Percentiles rank a stretch among this genome's conserved stretches.
These are phyloP conservation scores for Cordyceps pruinosa DNA, from an alignment of 2,329 filamentous ascomycete genomes.

Conservation along the genomic window DNA sequence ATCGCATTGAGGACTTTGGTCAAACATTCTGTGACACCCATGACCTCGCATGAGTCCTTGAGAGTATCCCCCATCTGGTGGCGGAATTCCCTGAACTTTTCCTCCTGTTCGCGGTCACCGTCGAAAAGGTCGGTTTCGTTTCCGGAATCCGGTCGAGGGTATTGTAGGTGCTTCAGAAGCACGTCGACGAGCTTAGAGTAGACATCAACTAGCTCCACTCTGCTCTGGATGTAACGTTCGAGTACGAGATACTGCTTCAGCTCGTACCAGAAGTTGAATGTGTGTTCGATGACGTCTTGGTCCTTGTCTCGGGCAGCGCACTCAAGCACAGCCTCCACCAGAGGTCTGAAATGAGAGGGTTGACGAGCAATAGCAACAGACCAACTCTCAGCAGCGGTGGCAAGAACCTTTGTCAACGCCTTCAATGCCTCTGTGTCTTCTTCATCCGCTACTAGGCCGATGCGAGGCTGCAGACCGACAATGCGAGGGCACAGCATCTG, in stretches of 20 bases:
- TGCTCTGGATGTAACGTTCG: constrained; percentile 79
- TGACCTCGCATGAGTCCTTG: constrained; percentile 94
- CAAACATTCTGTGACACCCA: constrained; percentile 86
- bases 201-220: constrained; percentile 68
- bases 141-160: constrained; percentile 66
- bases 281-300: constrained; percentile 84
- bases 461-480: constrained; percentile 67
- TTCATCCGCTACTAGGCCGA: constrained; percentile 65
- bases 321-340: constrained; percentile 90
- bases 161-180: constrained; percentile 84
- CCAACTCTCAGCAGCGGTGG: constrained; percentile 92
- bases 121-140: constrained; percentile 84
- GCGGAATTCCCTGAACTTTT: constrained; percentile 93
- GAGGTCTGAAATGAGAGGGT: constrained; percentile 68
- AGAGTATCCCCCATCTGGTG: constrained; percentile 97
- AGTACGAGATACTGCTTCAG: constrained; percentile 92
- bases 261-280: constrained; percentile 97
- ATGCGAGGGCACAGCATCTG: constrained; percentile 76
- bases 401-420: constrained; percentile 81
- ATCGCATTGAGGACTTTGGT: constrained; percentile 83
- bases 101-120: constrained; percentile 89
- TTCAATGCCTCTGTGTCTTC: constrained; percentile 85
- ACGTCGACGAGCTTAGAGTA: constrained; percentile 89
- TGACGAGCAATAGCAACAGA: constrained; percentile 83
- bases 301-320: constrained; percentile 83